Evolutionary conservation across 2,329 filamentous ascomycete genomes (phyloP).

Genomic region (Penicillium sp.): DNA sequence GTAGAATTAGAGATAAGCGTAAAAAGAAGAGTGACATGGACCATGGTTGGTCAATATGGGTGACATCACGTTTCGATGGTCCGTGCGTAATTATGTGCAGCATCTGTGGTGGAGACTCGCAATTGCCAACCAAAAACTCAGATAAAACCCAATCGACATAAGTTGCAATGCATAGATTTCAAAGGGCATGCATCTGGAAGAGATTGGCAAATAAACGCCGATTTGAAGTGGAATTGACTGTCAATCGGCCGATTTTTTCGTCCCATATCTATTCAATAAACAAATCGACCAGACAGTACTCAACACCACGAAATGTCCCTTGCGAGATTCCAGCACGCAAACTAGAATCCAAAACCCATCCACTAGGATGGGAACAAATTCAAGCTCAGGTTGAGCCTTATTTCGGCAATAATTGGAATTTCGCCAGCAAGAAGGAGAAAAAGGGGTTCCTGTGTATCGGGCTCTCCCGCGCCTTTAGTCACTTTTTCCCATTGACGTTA

Average conservation of each 20-base stretch:
- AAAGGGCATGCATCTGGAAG: neutral
- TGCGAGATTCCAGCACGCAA: conserved; percentile 4
- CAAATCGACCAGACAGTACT: neutral
- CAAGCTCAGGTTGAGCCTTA: conserved; percentile 19
- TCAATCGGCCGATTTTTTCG: neutral
- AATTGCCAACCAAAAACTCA: neutral
- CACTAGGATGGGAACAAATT: conserved; percentile 15
- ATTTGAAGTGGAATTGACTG: neutral
- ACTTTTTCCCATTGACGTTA: conserved; percentile 14
- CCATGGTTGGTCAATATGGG: neutral
- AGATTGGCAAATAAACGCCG: neutral
- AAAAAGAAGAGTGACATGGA: neutral
- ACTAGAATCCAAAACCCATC: conserved; percentile 15
- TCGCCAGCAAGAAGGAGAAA: conserved; percentile 15
- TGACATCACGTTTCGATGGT: conserved; percentile 6
- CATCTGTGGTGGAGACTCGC: neutral
- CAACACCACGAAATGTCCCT: conserved; percentile 1
- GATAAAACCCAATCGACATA: neutral
- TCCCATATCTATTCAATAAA: neutral
- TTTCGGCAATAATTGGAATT: conserved; percentile 15
- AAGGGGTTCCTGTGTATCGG: conserved; percentile 14
- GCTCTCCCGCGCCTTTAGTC: conserved; percentile 18
- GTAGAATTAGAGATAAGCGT: conserved; percentile 3
- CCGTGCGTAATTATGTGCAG: neutral
- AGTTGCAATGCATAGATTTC: neutral